Base-by-base conservation (phyloP, 1,284 basidiomycete genomes). In the Moniliella sp. region DNA sequence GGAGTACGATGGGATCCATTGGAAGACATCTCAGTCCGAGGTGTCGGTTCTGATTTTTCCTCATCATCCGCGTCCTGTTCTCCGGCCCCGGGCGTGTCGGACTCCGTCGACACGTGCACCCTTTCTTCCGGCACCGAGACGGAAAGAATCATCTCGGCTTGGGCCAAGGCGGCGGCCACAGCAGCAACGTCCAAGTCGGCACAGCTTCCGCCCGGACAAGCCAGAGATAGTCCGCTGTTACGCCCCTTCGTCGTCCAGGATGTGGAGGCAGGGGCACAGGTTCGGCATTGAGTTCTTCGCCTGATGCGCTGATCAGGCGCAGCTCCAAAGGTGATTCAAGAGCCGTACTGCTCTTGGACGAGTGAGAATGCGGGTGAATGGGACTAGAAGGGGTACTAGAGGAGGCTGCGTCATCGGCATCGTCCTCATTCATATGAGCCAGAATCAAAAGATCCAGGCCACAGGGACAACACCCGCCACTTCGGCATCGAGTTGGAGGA, bases 401-500 rank as follows among this genome's bases (percentile, higher is more conserved):
- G 8, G 14, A 9, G 4, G 75, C 75, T 38, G 72, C 71, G 58
- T 82, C 78, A 44, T 78, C 32, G 47, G 46, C 46, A 37, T 63
- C 31, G 3, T 35, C 37, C 34, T 64, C 50, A 52, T 66, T 39
- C 42, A 61, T 33, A 57, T 66, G 93, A 0, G 82, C 80, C 28
- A 94, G 65, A 11, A 88, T 67, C 31, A 94, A 70, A 59, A 86
- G 79, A 18, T 49, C 42, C 7, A 45, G 35, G 2, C 45, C 71
- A 54, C 84, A 79, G 80, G 76, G 1, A 78, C 73, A 31, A 97
- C 74, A 13, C 86, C 86, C 1, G 83, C 72, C 16, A 94, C 74
- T 94, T 74, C 86, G 57, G 81, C 86, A 60, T 97, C 91, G 25
- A 94, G 68, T 52, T 88, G 76, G 57, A 94, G 83, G 26, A 84